Evolutionary conservation across 768 basidiomycete species (phyloP), one percentile per base, ranked within the genome.

Genomic region (Pisolithus orientalis): DNA sequence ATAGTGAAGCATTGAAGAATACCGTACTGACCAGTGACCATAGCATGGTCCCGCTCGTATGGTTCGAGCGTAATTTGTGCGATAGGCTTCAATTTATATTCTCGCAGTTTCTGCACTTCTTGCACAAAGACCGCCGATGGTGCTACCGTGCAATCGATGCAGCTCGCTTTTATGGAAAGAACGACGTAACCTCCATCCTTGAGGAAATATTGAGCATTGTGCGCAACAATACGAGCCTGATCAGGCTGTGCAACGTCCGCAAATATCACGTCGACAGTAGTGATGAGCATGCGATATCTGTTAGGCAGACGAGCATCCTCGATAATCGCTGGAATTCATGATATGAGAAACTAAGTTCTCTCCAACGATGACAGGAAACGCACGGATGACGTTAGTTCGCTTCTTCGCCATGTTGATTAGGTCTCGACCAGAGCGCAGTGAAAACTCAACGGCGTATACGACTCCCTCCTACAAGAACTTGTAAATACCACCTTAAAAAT

Each of bases 361-460:
- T 49, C 32, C 24, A 50, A 25, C 8, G 13, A 21, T 4, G 13
- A 21, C 5, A 27, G 8, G 46, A 31, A 3, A 78, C 89, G 53
- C 72, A 95, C 93, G 96, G 64, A 98, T 95, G 58, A 98, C 93
- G 70, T 98, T 99, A 58, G 96, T 98, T 54, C 96, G 81, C 74
- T 96, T 97, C 75, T 98, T 97, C 32, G 96, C 95, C 96, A 98
- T 99, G 73, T 89, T 90, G 61, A 99, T 96, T 56, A 98, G 74
- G 73, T 99, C 96, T 71, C 96, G 90, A 34, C 96, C 96, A 50
- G 94, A 95, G 62, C 96, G 83, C 60, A 85, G 79, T 2, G 96
- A 98, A 74, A 99, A 98, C 71, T 99, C 96, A 31, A 99, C 96
- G 17, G 96, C 96, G 68, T 99, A 98, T 8, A 98, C 96, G 54